Base-by-base conservation (phyloP, 768 basidiomycete genomes). In the Nidula microcarpa region DNA sequence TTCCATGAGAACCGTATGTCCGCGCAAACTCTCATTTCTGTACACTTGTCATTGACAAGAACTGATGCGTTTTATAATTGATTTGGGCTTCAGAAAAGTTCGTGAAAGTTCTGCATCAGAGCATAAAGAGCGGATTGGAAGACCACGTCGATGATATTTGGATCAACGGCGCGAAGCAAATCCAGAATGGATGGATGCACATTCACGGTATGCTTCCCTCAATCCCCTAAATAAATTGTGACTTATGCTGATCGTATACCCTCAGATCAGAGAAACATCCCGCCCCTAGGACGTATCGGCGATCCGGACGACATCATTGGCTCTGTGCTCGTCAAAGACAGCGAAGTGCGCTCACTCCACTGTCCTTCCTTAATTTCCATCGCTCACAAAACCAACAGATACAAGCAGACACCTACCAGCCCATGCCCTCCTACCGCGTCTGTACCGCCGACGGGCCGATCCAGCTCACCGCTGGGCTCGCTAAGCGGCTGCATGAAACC, bases 241-340 rank as follows among this genome's bases (percentile, higher is more conserved):
- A 10, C 43, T 34, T 48, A 30, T 14, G 6, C 23, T 23, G 23
- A 37, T 14, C 34, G 9, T 44, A 49, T 60, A 43, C 49, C n/a
- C 46, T 49, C 14, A 91, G 91, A 93, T 62, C 74, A 76, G 46
- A 78, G 91, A 41, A 92, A 93, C 53, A 61, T 89, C 5, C 91
- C 91, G 1, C 78, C 88, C 10, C 65, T 89, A 6, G 86, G 84
- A 0, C 76, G 91, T 44, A 86, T 91, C 49, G 89, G 89, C 11
- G 87, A 91, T 62, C 86, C 88, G 1, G 91, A 93, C 60, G 91
- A 93, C 65, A 93, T 93, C 54, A 76, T 93, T 45, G 91, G 77
- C 2, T 79, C 86, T 1, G 89, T 93, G 9, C 73, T 85, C 6
- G 88, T 93, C 4, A 72, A 86, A 55, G 76, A 84, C 52, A 81